These are phyloP conservation scores for Yarrowia yakushimensis DNA, from an alignment of 805 yeast species.

Conservation along the genomic window DNA sequence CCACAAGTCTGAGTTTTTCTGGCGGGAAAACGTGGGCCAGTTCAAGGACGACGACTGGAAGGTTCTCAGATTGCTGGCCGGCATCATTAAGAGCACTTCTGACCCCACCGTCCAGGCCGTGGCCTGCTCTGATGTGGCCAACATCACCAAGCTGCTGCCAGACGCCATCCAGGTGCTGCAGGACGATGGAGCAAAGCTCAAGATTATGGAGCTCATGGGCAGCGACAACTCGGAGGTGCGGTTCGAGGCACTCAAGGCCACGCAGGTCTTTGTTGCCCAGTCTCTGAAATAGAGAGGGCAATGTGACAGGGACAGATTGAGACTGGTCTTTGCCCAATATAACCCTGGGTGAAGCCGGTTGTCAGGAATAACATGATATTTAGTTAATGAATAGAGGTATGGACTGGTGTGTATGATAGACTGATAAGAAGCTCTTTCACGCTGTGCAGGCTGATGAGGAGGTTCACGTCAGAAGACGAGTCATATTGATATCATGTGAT, in stretches of 20 bases:
- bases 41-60: conserved; percentile 80
- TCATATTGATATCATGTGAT: too few species aligned
- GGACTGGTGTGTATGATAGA: neutral
- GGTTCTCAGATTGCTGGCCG: conserved; percentile 59
- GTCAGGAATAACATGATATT: neutral
- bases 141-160: conserved; percentile 58
- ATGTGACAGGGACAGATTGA: neutral
- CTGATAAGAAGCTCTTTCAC: too few species aligned
- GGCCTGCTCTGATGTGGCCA: conserved; percentile 63
- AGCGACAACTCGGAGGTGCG: conserved; percentile 81
- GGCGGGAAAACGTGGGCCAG: conserved; percentile 74
- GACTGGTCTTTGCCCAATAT: neutral
- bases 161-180: conserved; percentile 55
- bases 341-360: neutral
- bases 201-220: conserved; percentile 80
- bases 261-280: conserved; percentile 90
- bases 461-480: too few species aligned
- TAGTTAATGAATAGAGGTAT: conserved; percentile 15
- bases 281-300: conserved; percentile 48
- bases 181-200: conserved; percentile 62
- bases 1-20: conserved; percentile 81
- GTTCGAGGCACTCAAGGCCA: conserved; percentile 91
- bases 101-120: conserved; percentile 49
- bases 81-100: conserved; percentile 34
- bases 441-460: too few species aligned